These are phyloP conservation scores for Pholiota microspora DNA, from an alignment of 768 basidiomycete species.

Conservation along the genomic window DNA sequence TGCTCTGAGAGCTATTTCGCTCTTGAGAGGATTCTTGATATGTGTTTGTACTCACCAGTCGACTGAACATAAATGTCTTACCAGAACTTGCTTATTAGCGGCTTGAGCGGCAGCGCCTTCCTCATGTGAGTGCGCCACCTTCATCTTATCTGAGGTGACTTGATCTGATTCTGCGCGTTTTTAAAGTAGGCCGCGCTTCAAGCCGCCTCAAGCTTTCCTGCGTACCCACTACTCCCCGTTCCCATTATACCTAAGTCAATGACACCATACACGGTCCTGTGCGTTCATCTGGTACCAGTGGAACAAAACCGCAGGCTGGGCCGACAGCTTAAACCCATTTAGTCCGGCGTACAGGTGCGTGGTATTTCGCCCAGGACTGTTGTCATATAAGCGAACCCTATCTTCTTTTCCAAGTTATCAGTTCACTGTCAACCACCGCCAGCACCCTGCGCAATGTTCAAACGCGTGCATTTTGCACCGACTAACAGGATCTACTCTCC, in stretches of 20 bases:
- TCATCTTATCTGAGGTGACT: no score
- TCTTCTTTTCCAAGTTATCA: constrained; percentile 15
- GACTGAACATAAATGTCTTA: not conserved
- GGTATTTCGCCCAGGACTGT: constrained; percentile 8
- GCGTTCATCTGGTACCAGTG: not conserved
- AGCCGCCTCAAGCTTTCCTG: no score
- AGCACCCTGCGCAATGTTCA: constrained; percentile 23
- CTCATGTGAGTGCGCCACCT: no score
- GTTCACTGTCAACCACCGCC: constrained; percentile 9
- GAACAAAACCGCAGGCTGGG: not conserved
- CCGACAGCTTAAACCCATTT: constrained; percentile 5
- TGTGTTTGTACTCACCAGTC: no score
- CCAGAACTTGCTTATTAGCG: no score
- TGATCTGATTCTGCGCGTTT: no score
- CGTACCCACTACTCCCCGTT: not conserved
- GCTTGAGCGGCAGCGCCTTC: no score
- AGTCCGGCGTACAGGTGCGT: not conserved
- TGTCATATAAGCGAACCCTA: constrained; percentile 28
- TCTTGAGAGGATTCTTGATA: no score
- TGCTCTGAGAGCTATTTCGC: no score
- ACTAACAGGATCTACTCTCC: constrained; percentile 37
- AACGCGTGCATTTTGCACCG: constrained; percentile 41
- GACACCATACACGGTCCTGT: not conserved
- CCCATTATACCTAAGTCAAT: not conserved
- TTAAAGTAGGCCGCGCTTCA: no score